Percentiles rank a stretch among this genome's conserved stretches.
phyloP scores from a whole-genome alignment of 129 eudicot genomes.

The Flaveria bidentis region DNA sequence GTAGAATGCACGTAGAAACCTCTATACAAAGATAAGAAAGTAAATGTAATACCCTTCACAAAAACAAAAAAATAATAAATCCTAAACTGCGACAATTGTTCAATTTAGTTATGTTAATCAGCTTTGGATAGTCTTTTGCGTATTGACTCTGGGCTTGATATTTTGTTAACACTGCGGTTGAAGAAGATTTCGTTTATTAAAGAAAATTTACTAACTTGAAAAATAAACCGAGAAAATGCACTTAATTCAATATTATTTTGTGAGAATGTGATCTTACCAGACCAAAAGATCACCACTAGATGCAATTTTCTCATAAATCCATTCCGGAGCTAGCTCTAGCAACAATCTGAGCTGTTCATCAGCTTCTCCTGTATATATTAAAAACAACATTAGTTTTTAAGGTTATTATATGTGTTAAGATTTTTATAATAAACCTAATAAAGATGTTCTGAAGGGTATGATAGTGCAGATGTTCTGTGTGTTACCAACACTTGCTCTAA shows the following conservation, averaged over 20 bases:
- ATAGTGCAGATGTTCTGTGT: too few species aligned
- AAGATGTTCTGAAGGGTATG: too few species aligned
- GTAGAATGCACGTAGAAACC: neutral
- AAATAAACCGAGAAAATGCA: too few species aligned
- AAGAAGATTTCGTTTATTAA: neutral
- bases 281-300: constrained; percentile 58
- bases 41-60: neutral
- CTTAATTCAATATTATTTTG: neutral
- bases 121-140: constrained; percentile 63
- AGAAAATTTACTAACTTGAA: too few species aligned
- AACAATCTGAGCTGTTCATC: constrained; percentile 72
- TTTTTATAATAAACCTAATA: neutral
- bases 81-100: neutral
- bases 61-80: neutral
- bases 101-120: constrained; percentile 8
- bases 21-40: neutral
- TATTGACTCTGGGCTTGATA: constrained; percentile 48
- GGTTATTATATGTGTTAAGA: neutral
- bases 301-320: constrained; percentile 56
- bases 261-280: constrained; percentile 40
- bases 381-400: constrained; percentile 16
- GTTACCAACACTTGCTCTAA: too few species aligned
- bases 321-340: constrained; percentile 75
- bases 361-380: constrained; percentile 54
- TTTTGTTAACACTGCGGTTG: constrained; percentile 63